These are phyloP conservation scores for Gaultheria prostrata DNA, from an alignment of 148 eudicot species.

Conservation along the genomic window DNA sequence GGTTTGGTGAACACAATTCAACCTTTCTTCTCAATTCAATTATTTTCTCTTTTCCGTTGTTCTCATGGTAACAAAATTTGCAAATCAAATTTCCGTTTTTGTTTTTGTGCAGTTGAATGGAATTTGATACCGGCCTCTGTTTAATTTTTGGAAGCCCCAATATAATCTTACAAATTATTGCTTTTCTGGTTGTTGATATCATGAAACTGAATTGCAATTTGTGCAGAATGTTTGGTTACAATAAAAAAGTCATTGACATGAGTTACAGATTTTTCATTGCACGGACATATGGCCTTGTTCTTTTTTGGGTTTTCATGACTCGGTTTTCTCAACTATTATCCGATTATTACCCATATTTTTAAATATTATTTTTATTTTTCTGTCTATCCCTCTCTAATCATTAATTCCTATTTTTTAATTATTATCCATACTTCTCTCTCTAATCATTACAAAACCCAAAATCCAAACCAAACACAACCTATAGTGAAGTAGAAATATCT, in stretches of 20 bases:
- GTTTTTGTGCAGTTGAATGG: background rate
- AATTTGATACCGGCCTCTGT: background rate
- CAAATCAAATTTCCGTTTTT: background rate
- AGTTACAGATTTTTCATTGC: background rate
- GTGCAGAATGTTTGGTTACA: background rate
- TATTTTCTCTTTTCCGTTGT: background rate
- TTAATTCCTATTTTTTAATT: no score
- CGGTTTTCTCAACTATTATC: no score
- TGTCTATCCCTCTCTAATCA: no score
- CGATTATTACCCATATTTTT: no score
- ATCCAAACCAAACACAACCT: no score
- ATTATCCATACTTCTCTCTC: no score
- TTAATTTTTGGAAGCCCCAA: background rate
- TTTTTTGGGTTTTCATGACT: no score
- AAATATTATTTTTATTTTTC: no score
- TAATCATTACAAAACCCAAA: no score
- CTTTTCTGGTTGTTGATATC: background rate
- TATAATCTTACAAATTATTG: background rate
- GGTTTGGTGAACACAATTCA: background rate
- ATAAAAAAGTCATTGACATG: background rate
- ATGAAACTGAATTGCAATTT: background rate
- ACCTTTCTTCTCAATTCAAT: background rate
- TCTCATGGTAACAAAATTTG: background rate
- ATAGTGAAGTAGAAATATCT: background rate
- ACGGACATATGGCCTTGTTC: no score